These are phyloP conservation scores for Lablab purpureus DNA, from an alignment of 306 rosid genomes.

Conservation along the genomic window DNA sequence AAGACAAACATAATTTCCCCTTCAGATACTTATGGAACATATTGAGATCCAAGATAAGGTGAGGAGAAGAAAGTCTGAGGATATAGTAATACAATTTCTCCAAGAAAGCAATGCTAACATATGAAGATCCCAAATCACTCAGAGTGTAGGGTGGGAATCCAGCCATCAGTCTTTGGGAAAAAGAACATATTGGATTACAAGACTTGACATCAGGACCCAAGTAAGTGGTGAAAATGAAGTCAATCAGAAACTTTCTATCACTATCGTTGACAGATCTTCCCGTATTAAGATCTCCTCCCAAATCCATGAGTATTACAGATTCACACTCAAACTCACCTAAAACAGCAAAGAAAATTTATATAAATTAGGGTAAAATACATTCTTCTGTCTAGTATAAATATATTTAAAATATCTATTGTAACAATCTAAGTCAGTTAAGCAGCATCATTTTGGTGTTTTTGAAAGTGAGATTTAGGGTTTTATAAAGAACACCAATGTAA, in stretches of 20 bases:
- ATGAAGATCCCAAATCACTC: slow-evolving; percentile 68
- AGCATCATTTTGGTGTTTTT: too few species aligned
- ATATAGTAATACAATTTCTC: slow-evolving; percentile 69
- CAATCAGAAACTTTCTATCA: slow-evolving; percentile 60
- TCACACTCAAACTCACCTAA: slow-evolving; percentile 32
- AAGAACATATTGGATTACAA: slow-evolving; percentile 54
- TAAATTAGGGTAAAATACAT: too few species aligned
- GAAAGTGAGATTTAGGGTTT: too few species aligned
- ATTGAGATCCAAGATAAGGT: slow-evolving; percentile 45
- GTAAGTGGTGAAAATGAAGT: slow-evolving; percentile 61
- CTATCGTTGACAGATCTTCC: slow-evolving; percentile 40
- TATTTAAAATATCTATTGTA: too few species aligned
- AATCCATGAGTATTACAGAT: slow-evolving; percentile 52
- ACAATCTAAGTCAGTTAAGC: too few species aligned
- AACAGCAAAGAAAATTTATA: background rate
- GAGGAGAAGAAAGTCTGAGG: slow-evolving; percentile 54
- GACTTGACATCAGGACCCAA: slow-evolving; percentile 76
- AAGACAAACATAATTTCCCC: slow-evolving; percentile 50
- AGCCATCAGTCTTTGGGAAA: slow-evolving; percentile 51
- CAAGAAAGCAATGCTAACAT: slow-evolving; percentile 61
- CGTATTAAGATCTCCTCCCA: slow-evolving; percentile 36
- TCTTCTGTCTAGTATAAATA: too few species aligned
- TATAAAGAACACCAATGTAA: too few species aligned
- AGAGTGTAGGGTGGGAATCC: slow-evolving; percentile 49
- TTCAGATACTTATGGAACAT: slow-evolving; percentile 65